Base-by-base conservation (phyloP, 2,329 filamentous ascomycete genomes). In the Fusarium equiseti region DNA sequence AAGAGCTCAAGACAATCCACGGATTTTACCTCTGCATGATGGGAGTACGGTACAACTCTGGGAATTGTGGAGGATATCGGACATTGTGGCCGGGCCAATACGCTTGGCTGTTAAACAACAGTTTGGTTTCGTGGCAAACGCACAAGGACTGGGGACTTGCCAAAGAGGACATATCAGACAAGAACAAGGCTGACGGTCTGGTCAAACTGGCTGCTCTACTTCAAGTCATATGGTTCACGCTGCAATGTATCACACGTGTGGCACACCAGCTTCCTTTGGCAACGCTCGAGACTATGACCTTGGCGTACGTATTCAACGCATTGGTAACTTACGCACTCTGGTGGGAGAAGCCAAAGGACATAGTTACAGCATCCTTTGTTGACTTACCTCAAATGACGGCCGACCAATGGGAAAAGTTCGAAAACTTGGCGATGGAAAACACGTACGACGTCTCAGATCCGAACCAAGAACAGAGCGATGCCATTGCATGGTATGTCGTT, bases 331-430 rank as follows among this genome's bases (percentile, higher is more conserved):
- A 59, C 9, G 29, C 46, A 7, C 53, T 64, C 29, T 64, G 63
- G 53, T 64, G 43, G 63, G 63, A 64, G 42, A 64, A 66, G 40
- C 52, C 59, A 3, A 64, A 66, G 31, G 59, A 59, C 22, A 64
- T 66, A 8, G 48, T 44, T 27, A 59, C 59, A 10, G 48, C 59
- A 11, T 58, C 52, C 5, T 40, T 66, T 8, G 35, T 64, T 4
- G 27, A 38, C 6, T n/a, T 66, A 8, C 43, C 60, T 12, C 48
- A 29, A 13, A 64, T 64, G 48, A 66, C 40, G 13, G 12, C 52
- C n/a, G 29, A 29, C 4, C 63, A 65, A 15, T 20, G 26, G 48
- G 16, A 43, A 20, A 48, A 24, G 46, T 64, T 64, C 18, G 53
- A 65, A 45, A 59, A 54, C 9, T 20, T 54, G 11, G 60, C 35